A percentile compares a stretch with the other conserved stretches of the same genome.
phyloP scores from a whole-genome alignment of 176 grass and related monocot species.

The Typha latifolia region DNA sequence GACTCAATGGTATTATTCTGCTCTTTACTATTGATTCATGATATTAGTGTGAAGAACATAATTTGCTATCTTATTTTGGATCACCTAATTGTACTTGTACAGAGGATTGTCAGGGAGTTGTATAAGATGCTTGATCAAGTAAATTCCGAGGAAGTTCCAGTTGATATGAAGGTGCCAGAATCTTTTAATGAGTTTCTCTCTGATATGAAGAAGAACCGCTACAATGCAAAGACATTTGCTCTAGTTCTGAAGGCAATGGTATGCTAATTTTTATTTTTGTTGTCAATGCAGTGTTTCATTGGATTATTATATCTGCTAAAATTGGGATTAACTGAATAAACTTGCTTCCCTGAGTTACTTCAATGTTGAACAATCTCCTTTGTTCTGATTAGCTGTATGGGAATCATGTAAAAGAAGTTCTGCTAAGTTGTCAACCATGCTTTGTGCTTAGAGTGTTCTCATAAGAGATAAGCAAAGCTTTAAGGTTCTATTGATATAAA shows the following conservation, averaged over 20 bases:
- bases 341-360: no score
- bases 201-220: slow-evolving; percentile 78
- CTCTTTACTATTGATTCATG: slow-evolving; percentile 3
- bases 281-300: not conserved
- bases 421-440: no score
- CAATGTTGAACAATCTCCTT: no score
- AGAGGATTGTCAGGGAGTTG: slow-evolving; percentile 84
- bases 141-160: slow-evolving; percentile 52
- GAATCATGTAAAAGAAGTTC: no score
- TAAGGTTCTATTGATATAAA: no score
- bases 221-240: slow-evolving; percentile 84
- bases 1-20: slow-evolving; percentile 59
- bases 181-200: slow-evolving; percentile 79
- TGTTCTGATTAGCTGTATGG: no score
- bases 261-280: slow-evolving; percentile 3
- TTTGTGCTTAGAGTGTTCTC: no score
- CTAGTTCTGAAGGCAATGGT: slow-evolving; percentile 70
- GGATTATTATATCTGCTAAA: not conserved
- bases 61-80: slow-evolving; percentile 19
- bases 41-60: not conserved
- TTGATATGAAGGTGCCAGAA: slow-evolving; percentile 64
- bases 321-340: not conserved
- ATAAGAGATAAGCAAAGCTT: no score
- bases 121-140: slow-evolving; percentile 69
- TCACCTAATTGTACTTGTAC: slow-evolving; percentile 18